Base-by-base conservation (phyloP, 1,284 basidiomycete genomes). In the Omphalotus olearius region DNA sequence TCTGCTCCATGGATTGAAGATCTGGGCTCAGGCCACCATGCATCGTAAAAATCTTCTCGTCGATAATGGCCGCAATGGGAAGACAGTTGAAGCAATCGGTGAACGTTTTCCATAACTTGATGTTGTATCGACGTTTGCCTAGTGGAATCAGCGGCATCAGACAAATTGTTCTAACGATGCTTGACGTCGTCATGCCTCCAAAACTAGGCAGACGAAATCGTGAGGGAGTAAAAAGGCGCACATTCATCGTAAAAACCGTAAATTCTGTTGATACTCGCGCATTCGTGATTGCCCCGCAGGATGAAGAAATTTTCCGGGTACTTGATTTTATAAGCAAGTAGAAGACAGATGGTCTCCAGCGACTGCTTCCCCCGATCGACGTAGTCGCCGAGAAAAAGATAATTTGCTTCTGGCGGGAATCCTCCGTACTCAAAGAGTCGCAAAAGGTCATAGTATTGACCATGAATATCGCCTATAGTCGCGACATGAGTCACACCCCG, bases 1-100 rank as follows among this genome's bases (percentile, higher is more conserved):
- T 99, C 78, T 99, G 95, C 73, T 99, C 96, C 96, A 99, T 99
- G 65, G 90, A 93, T 78, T 98, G 95, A 58, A 99, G 77, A 73
- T 98, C 95, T 47, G 97, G 96, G 70, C 91, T 95, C 62, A 98
- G 79, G 44, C 89, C 88, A 46, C 91, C 90, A 63, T 96, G 92
- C 90, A 91, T 91, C 47, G 92, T 95, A 69, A 96, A 95, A 67
- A 96, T 96, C 76, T 96, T 95, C 70, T 96, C 93, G 72, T 96
- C 93, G 66, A 96, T 96, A 72, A 96, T 95, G 59, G 93, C 93
- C 45, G 93, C 93, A 68, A 96, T 95, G 40, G 93, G 93, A 57
- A 96, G 76, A 67, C 93, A 95, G 74, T 95, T 95, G 80, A 96
- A 95, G 74, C 93, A 95, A 70, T 96, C 93, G 50, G 93, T 96